phyloP scores from a whole-genome alignment of 2,329 filamentous ascomycete genomes.

The Reticulascus tulasneorum region DNA sequence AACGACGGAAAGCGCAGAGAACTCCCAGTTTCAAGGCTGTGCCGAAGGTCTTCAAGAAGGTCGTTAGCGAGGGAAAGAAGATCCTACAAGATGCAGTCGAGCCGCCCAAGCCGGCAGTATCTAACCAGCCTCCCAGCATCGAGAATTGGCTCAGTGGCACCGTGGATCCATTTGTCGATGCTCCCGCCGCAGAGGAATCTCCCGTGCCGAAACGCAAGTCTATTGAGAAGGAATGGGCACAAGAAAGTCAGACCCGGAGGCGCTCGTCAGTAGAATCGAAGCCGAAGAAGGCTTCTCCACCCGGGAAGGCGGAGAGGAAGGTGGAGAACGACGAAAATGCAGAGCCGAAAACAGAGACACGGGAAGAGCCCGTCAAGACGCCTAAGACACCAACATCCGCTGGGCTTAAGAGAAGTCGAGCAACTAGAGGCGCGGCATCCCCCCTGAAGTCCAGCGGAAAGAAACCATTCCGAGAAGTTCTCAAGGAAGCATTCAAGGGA shows the following conservation, averaged over 20 bases:
- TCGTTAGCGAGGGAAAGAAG: slow-evolving; percentile 61
- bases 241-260: slow-evolving; percentile 15
- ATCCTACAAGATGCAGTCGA: slow-evolving; percentile 60
- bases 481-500: slow-evolving; percentile 60
- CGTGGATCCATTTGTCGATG: slow-evolving; percentile 58
- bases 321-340: slow-evolving; percentile 10
- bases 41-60: slow-evolving; percentile 61
- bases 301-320: slow-evolving; percentile 22
- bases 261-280: slow-evolving; percentile 20
- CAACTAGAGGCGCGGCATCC: slow-evolving; percentile 47
- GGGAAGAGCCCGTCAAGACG: slow-evolving; percentile 14
- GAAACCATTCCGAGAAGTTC: slow-evolving; percentile 51
- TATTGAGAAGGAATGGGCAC: slow-evolving; percentile 26
- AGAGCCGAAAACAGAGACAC: slow-evolving; percentile 6
- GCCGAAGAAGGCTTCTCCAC: slow-evolving; percentile 16
- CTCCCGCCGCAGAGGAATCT: slow-evolving; percentile 14
- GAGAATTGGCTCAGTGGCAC: slow-evolving; percentile 63
- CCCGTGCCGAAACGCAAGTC: slow-evolving; percentile 25
- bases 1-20: slow-evolving; percentile 43
- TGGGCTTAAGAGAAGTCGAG: slow-evolving; percentile 51
- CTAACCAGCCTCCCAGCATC: slow-evolving; percentile 59
- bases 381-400: slow-evolving; percentile 29
- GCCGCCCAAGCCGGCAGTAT: slow-evolving; percentile 42
- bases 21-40: slow-evolving; percentile 56
- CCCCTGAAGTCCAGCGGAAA: slow-evolving; percentile 44